Evolutionary conservation across 2,329 filamentous ascomycete genomes (phyloP).

Genomic region (Geosmithia putterillii): DNA sequence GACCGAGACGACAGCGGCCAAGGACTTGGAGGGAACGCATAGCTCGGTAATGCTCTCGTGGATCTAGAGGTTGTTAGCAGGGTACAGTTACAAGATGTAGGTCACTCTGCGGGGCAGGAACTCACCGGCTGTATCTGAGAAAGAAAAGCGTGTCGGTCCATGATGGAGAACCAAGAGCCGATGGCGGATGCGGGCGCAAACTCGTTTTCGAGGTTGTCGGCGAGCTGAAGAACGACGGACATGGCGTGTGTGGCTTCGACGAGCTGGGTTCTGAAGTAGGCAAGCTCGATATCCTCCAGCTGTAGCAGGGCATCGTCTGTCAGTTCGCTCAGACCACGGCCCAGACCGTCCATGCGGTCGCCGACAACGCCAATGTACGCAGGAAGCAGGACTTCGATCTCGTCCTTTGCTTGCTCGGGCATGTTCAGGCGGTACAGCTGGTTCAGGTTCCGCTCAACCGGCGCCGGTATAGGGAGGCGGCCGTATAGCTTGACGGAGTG

Average conservation of each 20-base stretch:
- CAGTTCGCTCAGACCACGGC: constrained; percentile 35
- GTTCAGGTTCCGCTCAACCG: constrained; percentile 12
- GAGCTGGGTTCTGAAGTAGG: constrained; percentile 51
- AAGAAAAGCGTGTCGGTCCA: constrained; percentile 58
- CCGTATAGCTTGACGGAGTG: constrained; percentile 33
- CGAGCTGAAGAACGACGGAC: constrained; percentile 60
- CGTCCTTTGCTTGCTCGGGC: constrained; percentile 14
- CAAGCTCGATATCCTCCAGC: constrained; percentile 39
- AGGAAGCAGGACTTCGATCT: constrained; percentile 31
- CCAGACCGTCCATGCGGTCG: constrained; percentile 34
- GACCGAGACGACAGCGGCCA: constrained; percentile 60
- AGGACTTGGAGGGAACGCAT: constrained; percentile 52
- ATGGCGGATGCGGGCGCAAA: constrained; percentile 48
- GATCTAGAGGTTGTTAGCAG: constrained; percentile 10
- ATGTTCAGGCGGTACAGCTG: constrained; percentile 16
- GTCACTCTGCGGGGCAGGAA: constrained; percentile 1
- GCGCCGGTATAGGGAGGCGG: constrained; percentile 20
- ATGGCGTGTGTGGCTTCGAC: constrained; percentile 64
- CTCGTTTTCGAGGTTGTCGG: constrained; percentile 42
- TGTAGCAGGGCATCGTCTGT: constrained; percentile 34
- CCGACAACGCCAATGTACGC: constrained; percentile 34
- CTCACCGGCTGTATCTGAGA: constrained; percentile 37
- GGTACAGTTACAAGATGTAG: constrained; percentile 7
- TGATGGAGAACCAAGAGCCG: constrained; percentile 62
- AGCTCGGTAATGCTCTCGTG: constrained; percentile 34